These are phyloP conservation scores for Monilinia vaccinii-corymbosi DNA, from an alignment of 2,329 filamentous ascomycete genomes.

Conservation along the genomic window DNA sequence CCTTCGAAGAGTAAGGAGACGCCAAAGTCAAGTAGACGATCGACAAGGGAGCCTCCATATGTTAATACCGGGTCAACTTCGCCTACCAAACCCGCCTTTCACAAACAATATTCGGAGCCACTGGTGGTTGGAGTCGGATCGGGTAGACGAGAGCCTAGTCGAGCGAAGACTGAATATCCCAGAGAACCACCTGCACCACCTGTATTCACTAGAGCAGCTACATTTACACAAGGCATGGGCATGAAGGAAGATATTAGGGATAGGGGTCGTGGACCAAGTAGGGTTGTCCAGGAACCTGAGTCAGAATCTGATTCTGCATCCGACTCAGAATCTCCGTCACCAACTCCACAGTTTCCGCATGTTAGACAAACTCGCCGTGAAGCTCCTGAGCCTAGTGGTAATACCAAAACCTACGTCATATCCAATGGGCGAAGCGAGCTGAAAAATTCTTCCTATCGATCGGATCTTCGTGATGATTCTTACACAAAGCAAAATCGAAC, in stretches of 20 bases:
- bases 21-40: slow-evolving; percentile 10
- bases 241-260: slow-evolving; percentile 11
- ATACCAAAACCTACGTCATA: slow-evolving; percentile 13
- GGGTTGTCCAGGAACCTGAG: slow-evolving; percentile 6
- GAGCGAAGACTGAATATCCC: slow-evolving; percentile 27
- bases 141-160: slow-evolving; percentile 21
- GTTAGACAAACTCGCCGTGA: slow-evolving; percentile 9
- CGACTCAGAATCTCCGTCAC: slow-evolving; percentile 5
- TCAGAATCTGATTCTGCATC: slow-evolving; percentile 5
- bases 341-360: slow-evolving; percentile 5
- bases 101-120: slow-evolving; percentile 25
- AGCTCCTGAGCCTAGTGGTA: slow-evolving; percentile 18
- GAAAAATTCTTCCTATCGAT: slow-evolving; percentile 13
- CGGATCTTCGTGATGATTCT: slow-evolving; percentile 16
- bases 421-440: slow-evolving; percentile 17
- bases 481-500: slow-evolving; percentile 18
- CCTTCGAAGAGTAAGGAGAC: slow-evolving; percentile 16
- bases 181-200: slow-evolving; percentile 18
- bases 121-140: slow-evolving; percentile 14
- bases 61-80: slow-evolving; percentile 22
- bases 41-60: slow-evolving; percentile 13
- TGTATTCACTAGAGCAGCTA: slow-evolving; percentile 23
- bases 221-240: slow-evolving; percentile 17
- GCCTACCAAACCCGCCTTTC: slow-evolving; percentile 21
- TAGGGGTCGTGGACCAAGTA: slow-evolving; percentile 19